phyloP scores from a whole-genome alignment of 257 asterid species.

The Lycium ferocissimum region DNA sequence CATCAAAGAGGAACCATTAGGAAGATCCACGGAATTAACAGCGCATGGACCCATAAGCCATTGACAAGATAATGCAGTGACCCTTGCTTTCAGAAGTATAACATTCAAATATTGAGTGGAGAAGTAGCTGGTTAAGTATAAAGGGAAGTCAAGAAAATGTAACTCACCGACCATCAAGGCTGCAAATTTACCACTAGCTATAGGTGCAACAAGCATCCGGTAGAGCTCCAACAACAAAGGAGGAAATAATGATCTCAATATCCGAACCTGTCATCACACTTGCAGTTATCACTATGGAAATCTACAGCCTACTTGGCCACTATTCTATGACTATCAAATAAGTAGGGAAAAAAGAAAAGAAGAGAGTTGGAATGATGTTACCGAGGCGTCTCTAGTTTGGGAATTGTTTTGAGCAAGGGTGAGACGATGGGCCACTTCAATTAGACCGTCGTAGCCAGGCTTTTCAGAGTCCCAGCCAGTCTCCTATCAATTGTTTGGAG shows the following conservation, averaged over 20 bases:
- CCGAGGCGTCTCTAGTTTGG: conserved; percentile 73
- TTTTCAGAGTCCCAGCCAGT: conserved; percentile 85
- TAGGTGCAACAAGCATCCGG: conserved; percentile 67
- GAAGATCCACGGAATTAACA: conserved; percentile 70
- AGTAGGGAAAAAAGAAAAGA: not conserved
- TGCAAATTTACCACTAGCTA: conserved; percentile 73
- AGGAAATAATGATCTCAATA: conserved; percentile 75
- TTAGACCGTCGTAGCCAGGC: conserved; percentile 83
- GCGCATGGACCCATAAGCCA: conserved; percentile 93
- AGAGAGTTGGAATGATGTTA: conserved; percentile 33
- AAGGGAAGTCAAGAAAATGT: not conserved
- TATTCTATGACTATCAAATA: not conserved
- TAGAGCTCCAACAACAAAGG: conserved; percentile 65
- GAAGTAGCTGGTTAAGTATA: not conserved
- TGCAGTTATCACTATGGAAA: not conserved
- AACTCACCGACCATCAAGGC: conserved; percentile 87
- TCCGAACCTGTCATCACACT: conserved; percentile 56
- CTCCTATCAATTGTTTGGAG: conserved; percentile 46
- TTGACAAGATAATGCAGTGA: conserved; percentile 80
- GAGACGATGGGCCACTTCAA: conserved; percentile 78
- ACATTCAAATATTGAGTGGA: conserved; percentile 8
- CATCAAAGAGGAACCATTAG: conserved; percentile 67
- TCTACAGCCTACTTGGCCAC: not conserved
- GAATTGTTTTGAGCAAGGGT: conserved; percentile 72
- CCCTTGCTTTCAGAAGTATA: conserved; percentile 71